Percentiles rank a stretch among this genome's conserved stretches.
phyloP scores from a whole-genome alignment of 345 rosid species.

The Microcos paniculata region DNA sequence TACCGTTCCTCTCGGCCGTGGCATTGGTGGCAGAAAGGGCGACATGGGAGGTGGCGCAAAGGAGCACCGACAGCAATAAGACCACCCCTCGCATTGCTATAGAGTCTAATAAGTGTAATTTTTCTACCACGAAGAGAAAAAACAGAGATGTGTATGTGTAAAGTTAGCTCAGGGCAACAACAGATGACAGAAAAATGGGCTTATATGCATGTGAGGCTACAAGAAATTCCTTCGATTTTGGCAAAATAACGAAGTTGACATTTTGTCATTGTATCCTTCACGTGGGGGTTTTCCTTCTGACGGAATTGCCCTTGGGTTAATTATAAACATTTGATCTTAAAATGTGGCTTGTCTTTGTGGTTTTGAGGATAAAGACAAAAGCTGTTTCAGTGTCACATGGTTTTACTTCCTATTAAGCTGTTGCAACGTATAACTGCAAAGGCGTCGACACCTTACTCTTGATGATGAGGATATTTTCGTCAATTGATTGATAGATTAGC shows the following conservation, averaged over 20 bases:
- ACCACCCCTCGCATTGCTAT: constrained; percentile 7
- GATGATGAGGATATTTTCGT: not conserved
- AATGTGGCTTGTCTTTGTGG: not conserved
- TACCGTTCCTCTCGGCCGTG: not conserved
- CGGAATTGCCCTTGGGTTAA: not conserved
- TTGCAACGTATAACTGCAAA: not conserved
- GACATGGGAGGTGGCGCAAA: constrained; percentile 8
- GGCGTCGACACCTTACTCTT: not conserved
- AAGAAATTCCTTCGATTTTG: not conserved
- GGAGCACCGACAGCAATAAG: constrained; percentile 8
- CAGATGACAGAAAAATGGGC: not conserved
- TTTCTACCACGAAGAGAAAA: not conserved
- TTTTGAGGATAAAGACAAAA: not conserved
- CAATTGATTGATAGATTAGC: not conserved
- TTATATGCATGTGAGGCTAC: not conserved
- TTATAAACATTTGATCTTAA: not conserved
- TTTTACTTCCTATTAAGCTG: not conserved
- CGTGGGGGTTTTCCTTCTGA: not conserved
- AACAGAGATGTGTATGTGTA: not conserved
- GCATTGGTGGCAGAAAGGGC: not conserved
- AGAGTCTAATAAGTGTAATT: not conserved
- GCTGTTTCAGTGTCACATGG: not conserved
- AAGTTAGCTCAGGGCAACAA: not conserved
- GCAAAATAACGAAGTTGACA: constrained; percentile 9
- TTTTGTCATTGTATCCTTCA: not conserved